Evolutionary conservation across 2,329 filamentous ascomycete genomes (phyloP).

Genomic region (Talaromyces sp.): DNA sequence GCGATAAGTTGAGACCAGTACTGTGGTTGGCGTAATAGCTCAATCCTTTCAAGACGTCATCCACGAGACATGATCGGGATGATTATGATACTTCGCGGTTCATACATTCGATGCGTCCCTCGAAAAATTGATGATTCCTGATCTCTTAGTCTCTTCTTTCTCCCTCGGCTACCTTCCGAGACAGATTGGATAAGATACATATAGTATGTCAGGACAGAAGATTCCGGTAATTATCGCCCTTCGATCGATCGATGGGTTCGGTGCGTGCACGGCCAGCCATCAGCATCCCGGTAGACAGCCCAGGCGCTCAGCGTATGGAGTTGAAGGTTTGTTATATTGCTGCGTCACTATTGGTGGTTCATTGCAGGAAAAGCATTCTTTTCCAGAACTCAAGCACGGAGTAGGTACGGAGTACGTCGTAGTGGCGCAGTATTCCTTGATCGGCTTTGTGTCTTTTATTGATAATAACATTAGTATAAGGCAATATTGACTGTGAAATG

Average conservation of each 20-base stretch:
- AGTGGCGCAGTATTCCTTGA: neutral
- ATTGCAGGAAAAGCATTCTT: neutral
- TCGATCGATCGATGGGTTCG: constrained; percentile 14
- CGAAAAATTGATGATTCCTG: neutral
- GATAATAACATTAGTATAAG: neutral
- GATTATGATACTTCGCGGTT: neutral
- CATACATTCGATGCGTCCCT: neutral
- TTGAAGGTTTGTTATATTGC: neutral
- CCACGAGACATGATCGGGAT: neutral
- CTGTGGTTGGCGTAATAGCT: neutral
- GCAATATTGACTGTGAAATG: neutral
- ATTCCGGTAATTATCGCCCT: neutral
- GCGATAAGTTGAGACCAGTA: neutral
- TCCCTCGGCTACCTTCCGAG: neutral
- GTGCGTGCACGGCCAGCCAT: constrained; percentile 12
- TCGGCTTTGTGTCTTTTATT: neutral
- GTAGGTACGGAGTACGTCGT: neutral
- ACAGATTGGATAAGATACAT: neutral
- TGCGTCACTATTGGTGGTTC: neutral
- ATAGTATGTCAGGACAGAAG: neutral
- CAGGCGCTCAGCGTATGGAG: constrained; percentile 7
- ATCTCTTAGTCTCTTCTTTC: neutral
- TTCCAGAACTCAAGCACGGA: neutral
- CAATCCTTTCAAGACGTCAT: neutral
- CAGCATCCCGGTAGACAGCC: constrained; percentile 5